Conservation (phyloP, 225 moss, liverwort and hornwort species). For the Sphagnum contortum region DNA sequence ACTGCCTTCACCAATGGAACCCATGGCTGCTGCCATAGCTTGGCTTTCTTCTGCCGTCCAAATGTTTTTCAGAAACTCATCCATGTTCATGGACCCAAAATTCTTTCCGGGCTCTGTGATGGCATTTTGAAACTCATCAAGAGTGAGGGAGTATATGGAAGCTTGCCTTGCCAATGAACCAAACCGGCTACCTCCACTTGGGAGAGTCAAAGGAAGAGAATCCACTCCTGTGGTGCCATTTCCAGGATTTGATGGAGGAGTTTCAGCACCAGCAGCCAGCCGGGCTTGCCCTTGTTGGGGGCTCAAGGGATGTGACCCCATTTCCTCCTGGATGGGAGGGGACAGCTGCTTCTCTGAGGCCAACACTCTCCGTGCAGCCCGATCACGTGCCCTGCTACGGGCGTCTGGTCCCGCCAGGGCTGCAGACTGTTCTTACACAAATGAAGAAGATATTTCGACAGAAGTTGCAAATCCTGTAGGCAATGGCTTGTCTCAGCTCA, state of each 20-base stretch:
- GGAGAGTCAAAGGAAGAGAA: conserved; percentile 16
- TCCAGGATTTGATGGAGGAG: conserved; percentile 19
- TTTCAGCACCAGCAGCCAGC: neutral
- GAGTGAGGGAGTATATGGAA: conserved; percentile 81
- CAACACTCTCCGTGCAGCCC: conserved; percentile 48
- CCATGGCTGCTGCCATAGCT: conserved; percentile 77
- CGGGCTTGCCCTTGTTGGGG: conserved; percentile 47
- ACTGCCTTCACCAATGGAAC: conserved; percentile 24
- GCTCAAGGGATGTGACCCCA: conserved; percentile 63
- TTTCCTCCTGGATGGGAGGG: conserved; percentile 12
- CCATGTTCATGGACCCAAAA: conserved; percentile 98
- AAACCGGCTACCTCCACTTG: conserved; percentile 51
- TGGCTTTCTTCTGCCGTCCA: conserved; percentile 85
- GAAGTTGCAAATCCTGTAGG: neutral
- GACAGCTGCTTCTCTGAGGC: conserved; percentile 20
- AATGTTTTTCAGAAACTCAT: conserved; percentile 89
- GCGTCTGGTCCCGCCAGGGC: conserved; percentile 66
- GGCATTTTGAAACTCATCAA: conserved; percentile 76
- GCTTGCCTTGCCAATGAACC: conserved; percentile 65
- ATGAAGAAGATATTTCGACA: neutral
- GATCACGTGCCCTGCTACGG: conserved; percentile 66
- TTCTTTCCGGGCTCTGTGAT: conserved; percentile 69
- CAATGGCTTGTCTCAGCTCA: too few relatives aligned
- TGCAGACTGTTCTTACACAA: conserved; percentile 8
- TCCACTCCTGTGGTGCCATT: conserved; percentile 11